Conservation (phyloP, 106 monocot genomes). For the Allium cepa region DNA sequence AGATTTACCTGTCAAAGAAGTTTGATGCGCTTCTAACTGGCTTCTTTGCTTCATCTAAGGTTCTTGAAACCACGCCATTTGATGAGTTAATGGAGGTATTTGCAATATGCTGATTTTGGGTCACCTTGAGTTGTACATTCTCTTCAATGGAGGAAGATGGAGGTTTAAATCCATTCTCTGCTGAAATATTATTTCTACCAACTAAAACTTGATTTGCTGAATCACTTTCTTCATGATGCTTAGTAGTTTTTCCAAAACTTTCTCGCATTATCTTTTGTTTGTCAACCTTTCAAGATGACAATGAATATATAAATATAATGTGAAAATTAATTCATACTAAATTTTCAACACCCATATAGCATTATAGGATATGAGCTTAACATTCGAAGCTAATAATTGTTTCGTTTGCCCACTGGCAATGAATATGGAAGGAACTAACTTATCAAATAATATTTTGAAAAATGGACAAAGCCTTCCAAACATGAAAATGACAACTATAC, state of each 20-base stretch:
- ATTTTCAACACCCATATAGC: too few relatives aligned
- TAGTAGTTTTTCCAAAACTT: conserved; percentile 26
- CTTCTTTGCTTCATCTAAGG: conserved; percentile 16
- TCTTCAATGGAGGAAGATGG: conserved; percentile 2
- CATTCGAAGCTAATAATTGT: not conserved
- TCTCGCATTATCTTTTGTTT: conserved; percentile 66
- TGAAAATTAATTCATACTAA: too few relatives aligned
- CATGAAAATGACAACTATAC: too few relatives aligned
- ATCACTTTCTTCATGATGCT: conserved; percentile 13
- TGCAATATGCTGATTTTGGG: conserved; percentile 9
- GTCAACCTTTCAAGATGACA: conserved; percentile 46
- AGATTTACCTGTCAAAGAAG: conserved; percentile 78
- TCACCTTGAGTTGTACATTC: conserved; percentile 2
- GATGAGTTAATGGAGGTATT: not conserved
- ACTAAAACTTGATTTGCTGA: conserved; percentile 5
- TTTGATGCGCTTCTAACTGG: conserved; percentile 16
- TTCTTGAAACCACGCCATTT: conserved; percentile 10
- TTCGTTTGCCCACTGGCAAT: not conserved
- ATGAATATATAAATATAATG: not conserved
- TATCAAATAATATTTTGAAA: not conserved
- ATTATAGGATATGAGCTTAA: too few relatives aligned
- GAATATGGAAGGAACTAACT: not conserved
- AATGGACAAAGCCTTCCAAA: not conserved
- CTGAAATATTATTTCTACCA: not conserved
- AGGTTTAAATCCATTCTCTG: not conserved